phyloP scores from a whole-genome alignment of 2,329 filamentous ascomycete species.

The Aspergillus ochraceus region DNA sequence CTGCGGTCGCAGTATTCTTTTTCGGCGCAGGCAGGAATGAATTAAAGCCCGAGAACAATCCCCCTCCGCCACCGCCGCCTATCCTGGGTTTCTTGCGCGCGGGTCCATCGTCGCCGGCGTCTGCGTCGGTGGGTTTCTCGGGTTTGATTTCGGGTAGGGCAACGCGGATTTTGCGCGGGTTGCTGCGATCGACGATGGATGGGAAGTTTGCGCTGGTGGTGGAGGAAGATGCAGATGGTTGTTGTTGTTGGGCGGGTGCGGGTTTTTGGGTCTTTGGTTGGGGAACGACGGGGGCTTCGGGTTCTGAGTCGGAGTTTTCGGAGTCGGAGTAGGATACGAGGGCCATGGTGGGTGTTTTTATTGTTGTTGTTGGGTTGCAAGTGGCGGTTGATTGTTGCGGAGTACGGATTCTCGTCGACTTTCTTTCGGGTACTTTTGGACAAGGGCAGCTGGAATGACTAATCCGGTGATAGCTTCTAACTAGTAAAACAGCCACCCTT shows the following conservation, averaged over 20 bases:
- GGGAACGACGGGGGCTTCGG: constrained; percentile 32
- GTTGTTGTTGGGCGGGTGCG: constrained; percentile 21
- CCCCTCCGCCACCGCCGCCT: constrained; percentile 61
- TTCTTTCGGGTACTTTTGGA: not conserved
- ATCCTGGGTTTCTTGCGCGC: constrained; percentile 71
- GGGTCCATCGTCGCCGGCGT: constrained; percentile 51
- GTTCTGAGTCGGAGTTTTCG: constrained; percentile 65
- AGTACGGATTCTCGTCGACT: not conserved
- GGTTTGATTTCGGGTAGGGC: constrained; percentile 63
- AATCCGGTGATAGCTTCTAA: no score
- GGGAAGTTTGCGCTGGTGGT: constrained; percentile 53
- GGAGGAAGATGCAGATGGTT: constrained; percentile 26
- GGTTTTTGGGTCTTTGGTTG: constrained; percentile 21
- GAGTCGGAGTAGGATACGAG: constrained; percentile 84
- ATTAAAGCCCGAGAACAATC: constrained; percentile 78
- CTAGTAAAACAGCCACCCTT: no score
- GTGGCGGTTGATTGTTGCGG: not conserved
- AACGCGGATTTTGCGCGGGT: constrained; percentile 81
- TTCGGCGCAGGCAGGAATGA: constrained; percentile 86
- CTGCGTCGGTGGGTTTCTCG: constrained; percentile 27
- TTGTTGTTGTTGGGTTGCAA: not conserved
- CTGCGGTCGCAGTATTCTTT: constrained; percentile 33
- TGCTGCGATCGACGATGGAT: constrained; percentile 78
- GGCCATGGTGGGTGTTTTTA: constrained; percentile 56
- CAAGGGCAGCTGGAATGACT: no score